Conservation (phyloP, 495 filamentous ascomycete genomes). For the Extremus antarcticus region DNA sequence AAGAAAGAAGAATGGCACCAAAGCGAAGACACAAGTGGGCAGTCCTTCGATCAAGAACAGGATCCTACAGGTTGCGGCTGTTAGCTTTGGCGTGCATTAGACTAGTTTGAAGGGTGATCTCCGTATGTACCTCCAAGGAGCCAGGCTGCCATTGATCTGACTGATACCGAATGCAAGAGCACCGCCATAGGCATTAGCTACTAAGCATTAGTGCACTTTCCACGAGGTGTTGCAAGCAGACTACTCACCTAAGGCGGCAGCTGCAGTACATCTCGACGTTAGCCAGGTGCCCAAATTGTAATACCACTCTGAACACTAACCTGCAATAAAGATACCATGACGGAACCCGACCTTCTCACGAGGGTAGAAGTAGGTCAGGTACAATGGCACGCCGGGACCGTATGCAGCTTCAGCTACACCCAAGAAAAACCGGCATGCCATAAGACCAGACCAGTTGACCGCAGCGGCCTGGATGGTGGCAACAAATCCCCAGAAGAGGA, state of each 20-base stretch:
- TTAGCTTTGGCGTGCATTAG: neutral
- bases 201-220: neutral
- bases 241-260: neutral
- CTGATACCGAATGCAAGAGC: constrained; percentile 78
- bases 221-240: too few species aligned
- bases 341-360: constrained; percentile 67
- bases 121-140: constrained; percentile 57
- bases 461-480: constrained; percentile 23
- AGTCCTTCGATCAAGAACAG: constrained; percentile 77
- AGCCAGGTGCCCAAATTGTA: too few species aligned
- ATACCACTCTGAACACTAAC: too few species aligned
- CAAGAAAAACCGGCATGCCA: constrained; percentile 33
- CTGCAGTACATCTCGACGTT: too few species aligned
- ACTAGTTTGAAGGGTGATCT: too few species aligned
- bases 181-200: constrained; percentile 73
- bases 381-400: constrained; percentile 30
- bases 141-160: constrained; percentile 50
- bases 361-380: constrained; percentile 76
- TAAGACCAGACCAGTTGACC: constrained; percentile 33
- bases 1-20: constrained; percentile 55
- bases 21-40: constrained; percentile 55
- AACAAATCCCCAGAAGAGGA: constrained; percentile 27
- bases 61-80: constrained; percentile 42
- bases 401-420: constrained; percentile 43
- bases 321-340: constrained; percentile 63